Evolutionary conservation across 2,329 filamentous ascomycete species (phyloP), one percentile per base, ranked within the genome.

Genomic region (Shiraia sp.): DNA sequence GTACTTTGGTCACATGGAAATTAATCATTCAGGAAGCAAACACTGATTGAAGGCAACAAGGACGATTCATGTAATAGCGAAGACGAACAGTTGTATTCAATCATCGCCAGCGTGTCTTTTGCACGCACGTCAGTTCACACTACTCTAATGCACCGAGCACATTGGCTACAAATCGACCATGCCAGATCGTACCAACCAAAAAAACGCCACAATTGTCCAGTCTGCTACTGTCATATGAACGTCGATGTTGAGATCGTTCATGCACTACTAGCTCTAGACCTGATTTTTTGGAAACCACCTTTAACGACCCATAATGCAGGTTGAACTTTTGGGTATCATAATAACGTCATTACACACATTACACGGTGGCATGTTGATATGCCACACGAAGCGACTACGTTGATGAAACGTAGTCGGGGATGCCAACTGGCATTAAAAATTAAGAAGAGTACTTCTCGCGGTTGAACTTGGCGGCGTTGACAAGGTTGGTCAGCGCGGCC

Each of bases 391-490:
- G 32, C 42, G 52, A 51, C 49, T 48, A 49, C 50, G 52, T 61
- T 65, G 62, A 64, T 66, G 59, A 66, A 65, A 63, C 51, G 43
- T 47, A 49, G 46, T 39, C 51, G 47, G 38, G 34, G 32, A 43
- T 54, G 53, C 58, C 49, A 51, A 57, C 56, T 53, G 51, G 50
- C 51, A 54, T 34, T 47, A 34, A 41, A 52, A 52, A 53, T 52
- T 65, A 75, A 75, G 87, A 83, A 72, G 83, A 71, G 77, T 95
- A 87, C 82, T 96, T 90, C 75, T 86, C 75, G 72, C 93, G 92
- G 90, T 85, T 97, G 81, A 79, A 86, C 84, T 96, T 96, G 80
- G 93, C 92, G 45, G 93, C 93, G 73, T 92, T 91, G 76, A 99
- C 92, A 90, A 99, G 87, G 86, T 96, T 96, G 79, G 78, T 79